phyloP scores from a whole-genome alignment of 1,284 basidiomycete species.

The Heterobasidion annosum region DNA sequence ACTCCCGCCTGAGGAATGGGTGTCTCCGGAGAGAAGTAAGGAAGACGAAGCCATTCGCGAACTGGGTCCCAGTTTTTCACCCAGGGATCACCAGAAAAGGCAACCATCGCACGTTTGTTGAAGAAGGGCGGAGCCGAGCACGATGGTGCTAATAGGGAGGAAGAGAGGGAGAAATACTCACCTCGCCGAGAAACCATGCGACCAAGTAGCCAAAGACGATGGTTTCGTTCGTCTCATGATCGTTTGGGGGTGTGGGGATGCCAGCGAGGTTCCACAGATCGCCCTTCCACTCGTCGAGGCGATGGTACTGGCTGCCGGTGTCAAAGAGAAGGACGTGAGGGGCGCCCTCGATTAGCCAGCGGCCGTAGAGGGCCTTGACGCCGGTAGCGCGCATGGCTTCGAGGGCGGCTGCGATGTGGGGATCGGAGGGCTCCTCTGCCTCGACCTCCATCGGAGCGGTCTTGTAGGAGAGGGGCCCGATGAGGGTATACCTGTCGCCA shows the following conservation, averaged over 20 bases:
- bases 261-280: conserved; percentile 98
- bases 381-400: conserved; percentile 79
- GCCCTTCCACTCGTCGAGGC: conserved; percentile 96
- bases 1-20: too few relatives aligned
- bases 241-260: conserved; percentile 92
- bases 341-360: conserved; percentile 96
- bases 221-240: conserved; percentile 98
- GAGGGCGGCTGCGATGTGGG: conserved; percentile 62
- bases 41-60: too few relatives aligned
- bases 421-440: conserved; percentile 76
- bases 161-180: conserved; percentile 27
- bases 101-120: too few relatives aligned
- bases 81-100: too few relatives aligned
- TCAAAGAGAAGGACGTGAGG: conserved; percentile 95
- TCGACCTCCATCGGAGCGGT: conserved; percentile 98
- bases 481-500: conserved; percentile 86
- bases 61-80: too few relatives aligned
- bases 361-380: conserved; percentile 90
- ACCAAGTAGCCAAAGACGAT: conserved; percentile 98
- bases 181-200: conserved; percentile 99
- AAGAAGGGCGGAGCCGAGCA: too few relatives aligned
- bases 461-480: conserved; percentile 96
- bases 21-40: too few relatives aligned
- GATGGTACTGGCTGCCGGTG: conserved; percentile 80
- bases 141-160: neutral